Evolutionary conservation across 1,284 basidiomycete species (phyloP), one percentile per base, ranked within the genome.

Genomic region (Malassezia sp.): DNA sequence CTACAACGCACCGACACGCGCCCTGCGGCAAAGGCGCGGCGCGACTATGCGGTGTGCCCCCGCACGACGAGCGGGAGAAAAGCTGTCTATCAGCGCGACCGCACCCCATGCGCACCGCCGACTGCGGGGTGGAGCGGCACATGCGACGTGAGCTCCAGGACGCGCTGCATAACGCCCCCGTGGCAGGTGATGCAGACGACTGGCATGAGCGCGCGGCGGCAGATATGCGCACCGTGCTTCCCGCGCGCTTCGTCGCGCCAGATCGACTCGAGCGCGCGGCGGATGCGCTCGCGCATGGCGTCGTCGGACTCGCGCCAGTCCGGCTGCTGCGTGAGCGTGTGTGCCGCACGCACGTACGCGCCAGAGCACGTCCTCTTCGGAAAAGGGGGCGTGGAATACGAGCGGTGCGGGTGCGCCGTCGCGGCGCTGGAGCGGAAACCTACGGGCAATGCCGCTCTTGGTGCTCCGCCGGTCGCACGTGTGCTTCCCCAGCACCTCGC

Each of bases 171-270:
- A 8, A 47, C 45, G 11, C 38, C 45, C 9, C 45, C 33, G 15
- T 47, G 38, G 21, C 38, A 40, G 12, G 45, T 47, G n/a, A 47
- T 22, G 28, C 38, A 36, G 11, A 47, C 6, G 2, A 47, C 44
- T 40, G 21, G 14, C 10, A 24, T 44, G n/a, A 44, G 42, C 7
- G 17, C 2, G 5, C 1, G 10, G 9, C 21, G n/a, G n/a, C n/a
- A n/a, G 1, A 4, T 2, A 26, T n/a, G 27, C 27, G 35, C 20
- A 37, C 42, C 34, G 11, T 20, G 18, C 9, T 15, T 26, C 4
- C 40, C 32, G 17, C 20, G 20, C 8, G 30, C 38, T 11, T 23
- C 38, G 17, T 29, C 32, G 18, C 35, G 22, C 44, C 45, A 47
- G 10, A 47, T 23, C 2, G 11, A 24, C 15, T 36, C 33, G n/a